A percentile compares a stretch with the other conserved stretches of the same genome.
These are phyloP conservation scores for Athelia psychrophila DNA, from an alignment of 1,284 basidiomycete species.

Conservation along the genomic window DNA sequence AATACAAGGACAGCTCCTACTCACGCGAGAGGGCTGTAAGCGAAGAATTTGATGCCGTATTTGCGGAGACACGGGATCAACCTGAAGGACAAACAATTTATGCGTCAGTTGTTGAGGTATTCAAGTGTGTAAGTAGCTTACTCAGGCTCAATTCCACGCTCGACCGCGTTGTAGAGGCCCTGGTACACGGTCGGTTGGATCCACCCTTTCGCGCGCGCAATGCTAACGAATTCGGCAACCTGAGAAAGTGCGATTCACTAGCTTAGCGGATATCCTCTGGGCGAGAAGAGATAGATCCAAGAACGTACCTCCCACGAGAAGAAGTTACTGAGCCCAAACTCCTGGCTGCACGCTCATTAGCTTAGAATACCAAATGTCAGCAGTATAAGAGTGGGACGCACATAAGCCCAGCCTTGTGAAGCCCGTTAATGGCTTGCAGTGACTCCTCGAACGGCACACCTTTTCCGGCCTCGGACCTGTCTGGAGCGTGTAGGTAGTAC, in stretches of 20 bases:
- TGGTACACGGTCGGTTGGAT: conserved; percentile 42
- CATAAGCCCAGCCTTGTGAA: conserved; percentile 41
- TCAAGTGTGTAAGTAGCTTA: conserved; percentile 2
- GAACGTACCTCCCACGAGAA: conserved; percentile 11
- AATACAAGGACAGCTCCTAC: not conserved
- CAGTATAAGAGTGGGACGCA: conserved; percentile 1
- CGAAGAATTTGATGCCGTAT: conserved; percentile 9
- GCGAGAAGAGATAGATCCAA: conserved; percentile 20
- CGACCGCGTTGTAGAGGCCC: conserved; percentile 22
- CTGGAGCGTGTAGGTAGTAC: not conserved
- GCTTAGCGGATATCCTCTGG: not conserved
- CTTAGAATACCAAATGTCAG: no score
- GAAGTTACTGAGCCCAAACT: conserved; percentile 16
- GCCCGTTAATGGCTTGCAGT: conserved; percentile 35
- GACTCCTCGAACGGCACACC: conserved; percentile 21
- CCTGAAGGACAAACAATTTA: not conserved
- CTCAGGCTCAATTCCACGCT: conserved; percentile 30
- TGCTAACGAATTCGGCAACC: conserved; percentile 27
- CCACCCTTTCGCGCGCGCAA: conserved; percentile 28
- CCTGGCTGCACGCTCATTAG: conserved; percentile 18
- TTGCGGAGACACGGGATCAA: conserved; percentile 16
- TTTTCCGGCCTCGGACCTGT: not conserved
- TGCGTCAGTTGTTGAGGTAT: not conserved
- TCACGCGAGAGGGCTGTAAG: conserved; percentile 10
- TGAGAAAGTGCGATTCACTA: not conserved